Base-by-base conservation (phyloP, 495 filamentous ascomycete genomes). In the Tuber borchii region DNA sequence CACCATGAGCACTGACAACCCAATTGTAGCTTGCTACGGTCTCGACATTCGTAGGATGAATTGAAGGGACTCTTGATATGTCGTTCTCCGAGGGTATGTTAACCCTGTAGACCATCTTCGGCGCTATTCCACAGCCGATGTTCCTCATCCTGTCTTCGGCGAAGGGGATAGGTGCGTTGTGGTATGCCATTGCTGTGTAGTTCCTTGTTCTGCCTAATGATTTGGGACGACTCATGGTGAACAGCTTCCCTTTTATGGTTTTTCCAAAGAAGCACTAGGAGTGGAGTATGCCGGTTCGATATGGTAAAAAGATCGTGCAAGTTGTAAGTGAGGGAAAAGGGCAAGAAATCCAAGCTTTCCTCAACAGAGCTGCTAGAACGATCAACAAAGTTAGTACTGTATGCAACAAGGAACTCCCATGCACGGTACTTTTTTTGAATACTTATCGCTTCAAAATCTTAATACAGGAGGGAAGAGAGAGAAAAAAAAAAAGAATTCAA, bases 21-120 rank as follows among this genome's bases (percentile, higher is more conserved):
- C 78, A 79, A 51, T 79, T 79, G 34, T 79, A 79, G 16, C 73
- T 75, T 22, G 78, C 71, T 7, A 79, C 42, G 0, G 73, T 71
- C 70, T 79, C 61, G 39, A 79, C 44, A 16, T 72, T 71, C 3
- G 70, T 44, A 34, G 78, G 78, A 44, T 79, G 78, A 31, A 79
- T 37, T 10, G 46, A 73, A 31, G 73, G 40, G 22, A 79, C 42
- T 9, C 61, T 71, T 16, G 61, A 37, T 31, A 79, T 61, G 16
- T 79, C 77, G 12, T 65, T 65, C 10, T 70, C 78, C 20, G 70
- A 43, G 6, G 76, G 76, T 40, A 31, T 22, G 37, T 44, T 20
- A 40, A 79, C 68, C 19, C 45, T 73, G 12, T 72, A 70, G 8
- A 56, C 48, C 12, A 56, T 51, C 46, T 73, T 46, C 2, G 72